These are phyloP conservation scores for Helianthus tuberosus DNA, from an alignment of 129 eudicot genomes.

Conservation along the genomic window DNA sequence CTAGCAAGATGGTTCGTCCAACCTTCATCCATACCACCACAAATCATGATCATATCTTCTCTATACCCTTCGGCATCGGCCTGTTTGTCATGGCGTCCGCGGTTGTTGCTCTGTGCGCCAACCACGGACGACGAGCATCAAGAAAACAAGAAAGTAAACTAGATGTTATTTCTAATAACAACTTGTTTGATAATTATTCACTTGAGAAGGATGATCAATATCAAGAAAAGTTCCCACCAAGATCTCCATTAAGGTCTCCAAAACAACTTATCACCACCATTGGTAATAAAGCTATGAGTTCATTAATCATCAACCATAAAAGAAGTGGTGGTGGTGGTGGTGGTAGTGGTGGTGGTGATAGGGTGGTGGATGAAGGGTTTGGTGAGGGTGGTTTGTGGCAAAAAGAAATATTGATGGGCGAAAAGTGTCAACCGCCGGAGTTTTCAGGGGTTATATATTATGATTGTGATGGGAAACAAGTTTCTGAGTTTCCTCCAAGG, in stretches of 20 bases:
- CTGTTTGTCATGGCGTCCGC: conserved; percentile 46
- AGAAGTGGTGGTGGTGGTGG: background rate
- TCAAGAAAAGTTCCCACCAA: conserved; percentile 41
- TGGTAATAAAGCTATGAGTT: conserved; percentile 44
- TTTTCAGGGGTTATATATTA: conserved; percentile 82
- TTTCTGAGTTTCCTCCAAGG: conserved; percentile 68
- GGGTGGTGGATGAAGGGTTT: conserved; percentile 43
- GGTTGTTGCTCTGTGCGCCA: conserved; percentile 63
- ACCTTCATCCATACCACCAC: conserved; percentile 21
- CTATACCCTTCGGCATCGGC: conserved; percentile 59
- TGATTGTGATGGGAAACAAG: conserved; percentile 56
- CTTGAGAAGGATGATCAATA: conserved; percentile 34
- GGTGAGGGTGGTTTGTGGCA: conserved; percentile 88
- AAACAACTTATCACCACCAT: conserved; percentile 50
- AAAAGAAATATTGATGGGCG: conserved; percentile 83
- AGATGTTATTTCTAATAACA: background rate
- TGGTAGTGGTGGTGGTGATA: conserved; percentile 3
- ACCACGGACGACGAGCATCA: conserved; percentile 40
- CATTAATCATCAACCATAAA: conserved; percentile 20
- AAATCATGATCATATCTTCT: conserved; percentile 24
- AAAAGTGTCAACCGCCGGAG: conserved; percentile 79
- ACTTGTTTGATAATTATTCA: background rate
- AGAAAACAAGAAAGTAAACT: conserved; percentile 22
- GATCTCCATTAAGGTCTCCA: conserved; percentile 49
- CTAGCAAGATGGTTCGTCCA: conserved; percentile 53